phyloP scores from a whole-genome alignment of 2,329 filamentous ascomycete genomes.

The Exophiala lecanii-corni region DNA sequence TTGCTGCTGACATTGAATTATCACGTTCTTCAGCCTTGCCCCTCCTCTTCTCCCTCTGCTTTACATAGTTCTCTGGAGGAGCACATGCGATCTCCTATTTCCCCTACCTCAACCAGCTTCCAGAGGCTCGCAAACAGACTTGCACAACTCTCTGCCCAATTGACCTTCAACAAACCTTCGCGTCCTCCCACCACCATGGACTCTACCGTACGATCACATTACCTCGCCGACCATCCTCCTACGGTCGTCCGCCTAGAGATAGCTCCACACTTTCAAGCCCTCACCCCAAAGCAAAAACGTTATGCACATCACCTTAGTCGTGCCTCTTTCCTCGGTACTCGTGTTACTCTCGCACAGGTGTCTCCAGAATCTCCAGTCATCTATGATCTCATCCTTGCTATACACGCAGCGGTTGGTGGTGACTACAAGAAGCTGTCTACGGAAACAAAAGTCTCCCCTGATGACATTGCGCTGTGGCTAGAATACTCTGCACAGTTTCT shows the following conservation, averaged over 20 bases:
- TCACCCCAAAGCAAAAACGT: slow-evolving; percentile 64
- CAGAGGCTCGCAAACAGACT: background rate
- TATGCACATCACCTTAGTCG: slow-evolving; percentile 83
- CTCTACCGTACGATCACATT: slow-evolving; percentile 53
- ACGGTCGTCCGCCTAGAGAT: slow-evolving; percentile 83
- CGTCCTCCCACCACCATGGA: slow-evolving; percentile 32
- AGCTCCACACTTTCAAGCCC: slow-evolving; percentile 79
- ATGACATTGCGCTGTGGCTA: slow-evolving; percentile 64
- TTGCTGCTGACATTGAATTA: too few relatives aligned
- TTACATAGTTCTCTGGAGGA: too few relatives aligned
- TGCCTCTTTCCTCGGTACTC: slow-evolving; percentile 70
- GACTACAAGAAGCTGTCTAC: slow-evolving; percentile 66
- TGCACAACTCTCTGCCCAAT: background rate
- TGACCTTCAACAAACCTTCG: background rate
- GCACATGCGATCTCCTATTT: background rate
- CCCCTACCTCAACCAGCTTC: background rate
- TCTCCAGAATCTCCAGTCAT: slow-evolving; percentile 77
- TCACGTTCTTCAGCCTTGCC: too few relatives aligned
- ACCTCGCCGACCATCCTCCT: slow-evolving; percentile 86
- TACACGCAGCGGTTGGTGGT: slow-evolving; percentile 62
- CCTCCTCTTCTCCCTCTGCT: too few relatives aligned
- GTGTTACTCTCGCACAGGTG: slow-evolving; percentile 74
- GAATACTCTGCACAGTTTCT: slow-evolving; percentile 76
- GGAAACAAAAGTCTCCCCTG: slow-evolving; percentile 60
- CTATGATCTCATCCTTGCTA: slow-evolving; percentile 72